Percentiles rank a stretch among this genome's conserved stretches.
These are phyloP conservation scores for Apodospora peruviana DNA, from an alignment of 495 filamentous ascomycete species.

Conservation along the genomic window DNA sequence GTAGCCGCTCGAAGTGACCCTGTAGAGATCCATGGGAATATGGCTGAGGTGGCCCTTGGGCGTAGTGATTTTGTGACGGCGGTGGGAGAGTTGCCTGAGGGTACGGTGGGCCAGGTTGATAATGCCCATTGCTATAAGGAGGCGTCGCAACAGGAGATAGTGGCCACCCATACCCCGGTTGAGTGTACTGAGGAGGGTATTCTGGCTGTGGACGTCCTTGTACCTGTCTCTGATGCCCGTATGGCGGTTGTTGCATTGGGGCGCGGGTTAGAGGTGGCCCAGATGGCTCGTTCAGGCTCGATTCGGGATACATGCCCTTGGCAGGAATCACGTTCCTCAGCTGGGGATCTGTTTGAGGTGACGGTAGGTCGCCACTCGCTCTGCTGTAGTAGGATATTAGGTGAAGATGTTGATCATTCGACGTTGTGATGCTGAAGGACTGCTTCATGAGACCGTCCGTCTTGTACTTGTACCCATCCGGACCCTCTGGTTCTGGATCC, in stretches of 20 bases:
- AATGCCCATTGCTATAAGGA: constrained; percentile 11
- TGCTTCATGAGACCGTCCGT: constrained; percentile 97
- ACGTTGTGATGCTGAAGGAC: constrained; percentile 97
- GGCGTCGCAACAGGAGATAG: constrained; percentile 51
- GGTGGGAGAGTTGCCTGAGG: background rate
- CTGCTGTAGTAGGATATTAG: constrained; percentile 95
- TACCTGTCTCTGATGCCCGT: constrained; percentile 22
- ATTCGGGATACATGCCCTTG: constrained; percentile 95
- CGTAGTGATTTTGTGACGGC: constrained; percentile 25
- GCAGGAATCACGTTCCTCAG: constrained; percentile 77
- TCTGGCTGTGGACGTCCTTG: constrained; percentile 28
- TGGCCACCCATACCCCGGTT: constrained; percentile 55
- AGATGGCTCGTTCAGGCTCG: constrained; percentile 81
- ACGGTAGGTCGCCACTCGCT: constrained; percentile 62
- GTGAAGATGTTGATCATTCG: constrained; percentile 83
- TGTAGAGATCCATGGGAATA: constrained; percentile 3
- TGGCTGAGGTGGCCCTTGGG: constrained; percentile 13
- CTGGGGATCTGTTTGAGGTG: constrained; percentile 73
- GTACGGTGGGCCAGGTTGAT: constrained; percentile 1
- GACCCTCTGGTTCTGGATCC: constrained; percentile 58
- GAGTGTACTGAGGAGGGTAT: constrained; percentile 38
- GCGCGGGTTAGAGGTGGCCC: constrained; percentile 37
- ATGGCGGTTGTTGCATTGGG: constrained; percentile 42
- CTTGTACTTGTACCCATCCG: constrained; percentile 96
- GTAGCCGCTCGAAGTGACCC: constrained; percentile 9